Percentiles rank a stretch among this genome's conserved stretches.
Evolutionary conservation across 306 rosid genomes (phyloP).

Genomic region (Malus fusca): DNA sequence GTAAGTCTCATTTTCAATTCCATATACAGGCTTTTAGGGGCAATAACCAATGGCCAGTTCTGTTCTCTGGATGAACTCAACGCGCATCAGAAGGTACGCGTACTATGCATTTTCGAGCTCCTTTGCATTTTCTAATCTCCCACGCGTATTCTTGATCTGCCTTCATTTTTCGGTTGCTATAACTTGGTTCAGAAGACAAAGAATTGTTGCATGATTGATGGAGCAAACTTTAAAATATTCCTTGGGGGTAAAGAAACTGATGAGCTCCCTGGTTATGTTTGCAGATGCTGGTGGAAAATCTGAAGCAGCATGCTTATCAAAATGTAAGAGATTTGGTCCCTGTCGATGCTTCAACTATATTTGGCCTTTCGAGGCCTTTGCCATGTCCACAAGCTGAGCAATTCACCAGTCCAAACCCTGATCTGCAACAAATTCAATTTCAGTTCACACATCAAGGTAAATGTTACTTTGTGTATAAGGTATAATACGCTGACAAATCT

Average conservation of each 20-base stretch:
- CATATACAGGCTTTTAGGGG: slow-evolving; percentile 1
- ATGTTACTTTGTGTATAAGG: neutral
- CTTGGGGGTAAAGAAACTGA: neutral
- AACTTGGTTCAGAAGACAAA: neutral
- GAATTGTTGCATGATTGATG: neutral
- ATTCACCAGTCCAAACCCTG: slow-evolving; percentile 15
- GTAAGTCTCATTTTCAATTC: neutral
- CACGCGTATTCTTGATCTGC: neutral
- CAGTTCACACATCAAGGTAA: slow-evolving; percentile 32
- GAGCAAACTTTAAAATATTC: too few relatives aligned
- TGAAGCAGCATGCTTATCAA: slow-evolving; percentile 15
- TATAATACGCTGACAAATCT: neutral
- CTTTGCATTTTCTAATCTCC: neutral
- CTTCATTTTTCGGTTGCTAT: neutral
- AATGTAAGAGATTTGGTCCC: slow-evolving; percentile 8
- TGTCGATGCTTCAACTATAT: slow-evolving; percentile 7
- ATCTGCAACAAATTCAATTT: slow-evolving; percentile 6
- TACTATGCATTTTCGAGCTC: neutral
- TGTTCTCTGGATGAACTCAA: neutral
- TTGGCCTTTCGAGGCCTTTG: slow-evolving; percentile 8
- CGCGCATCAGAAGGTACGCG: slow-evolving; percentile 14
- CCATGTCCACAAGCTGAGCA: slow-evolving; percentile 19
- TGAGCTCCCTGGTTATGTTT: neutral
- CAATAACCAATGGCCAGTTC: neutral
- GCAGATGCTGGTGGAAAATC: slow-evolving; percentile 11